Percentiles rank a stretch among this genome's conserved stretches.
These are phyloP conservation scores for Poronia punctata DNA, from an alignment of 495 filamentous ascomycete species.

Conservation along the genomic window DNA sequence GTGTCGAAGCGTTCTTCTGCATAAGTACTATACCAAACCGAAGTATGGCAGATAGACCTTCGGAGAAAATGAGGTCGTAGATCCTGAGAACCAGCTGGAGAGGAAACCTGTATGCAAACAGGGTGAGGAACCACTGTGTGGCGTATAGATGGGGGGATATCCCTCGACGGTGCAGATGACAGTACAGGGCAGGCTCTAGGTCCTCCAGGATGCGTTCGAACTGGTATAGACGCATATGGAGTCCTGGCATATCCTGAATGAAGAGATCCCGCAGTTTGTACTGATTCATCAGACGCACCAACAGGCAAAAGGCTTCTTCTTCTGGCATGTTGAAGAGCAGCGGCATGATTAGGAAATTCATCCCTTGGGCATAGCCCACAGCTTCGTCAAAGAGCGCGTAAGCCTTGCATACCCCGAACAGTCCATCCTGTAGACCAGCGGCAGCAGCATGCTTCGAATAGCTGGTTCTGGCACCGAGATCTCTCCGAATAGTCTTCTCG, in stretches of 20 bases:
- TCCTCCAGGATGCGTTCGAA: conserved; percentile 95
- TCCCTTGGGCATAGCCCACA: conserved; percentile 96
- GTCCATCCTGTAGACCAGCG: conserved; percentile 83
- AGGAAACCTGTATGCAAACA: conserved; percentile 98
- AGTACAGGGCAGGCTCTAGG: conserved; percentile 87
- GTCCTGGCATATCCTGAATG: conserved; percentile 89
- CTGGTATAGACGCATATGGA: conserved; percentile 89
- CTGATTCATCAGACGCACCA: conserved; percentile 93
- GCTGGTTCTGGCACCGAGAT: conserved; percentile 87
- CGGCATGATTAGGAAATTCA: conserved; percentile 99
- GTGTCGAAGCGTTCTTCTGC: conserved; percentile 74
- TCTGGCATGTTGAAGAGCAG: conserved; percentile 97
- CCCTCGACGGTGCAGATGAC: conserved; percentile 81
- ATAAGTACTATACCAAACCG: conserved; percentile 93
- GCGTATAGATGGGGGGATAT: conserved; percentile 92
- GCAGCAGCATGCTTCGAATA: conserved; percentile 89
- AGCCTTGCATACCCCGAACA: conserved; percentile 94
- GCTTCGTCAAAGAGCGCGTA: conserved; percentile 92
- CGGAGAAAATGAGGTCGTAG: conserved; percentile 92
- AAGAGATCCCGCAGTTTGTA: conserved; percentile 92
- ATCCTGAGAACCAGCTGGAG: conserved; percentile 93
- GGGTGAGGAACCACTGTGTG: conserved; percentile 96
- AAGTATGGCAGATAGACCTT: conserved; percentile 85
- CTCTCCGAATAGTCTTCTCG: conserved; percentile 84
- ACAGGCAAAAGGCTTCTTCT: conserved; percentile 89